Conservation (phyloP, 2,329 filamentous ascomycete species). For the Ceratocystis ficicola region DNA sequence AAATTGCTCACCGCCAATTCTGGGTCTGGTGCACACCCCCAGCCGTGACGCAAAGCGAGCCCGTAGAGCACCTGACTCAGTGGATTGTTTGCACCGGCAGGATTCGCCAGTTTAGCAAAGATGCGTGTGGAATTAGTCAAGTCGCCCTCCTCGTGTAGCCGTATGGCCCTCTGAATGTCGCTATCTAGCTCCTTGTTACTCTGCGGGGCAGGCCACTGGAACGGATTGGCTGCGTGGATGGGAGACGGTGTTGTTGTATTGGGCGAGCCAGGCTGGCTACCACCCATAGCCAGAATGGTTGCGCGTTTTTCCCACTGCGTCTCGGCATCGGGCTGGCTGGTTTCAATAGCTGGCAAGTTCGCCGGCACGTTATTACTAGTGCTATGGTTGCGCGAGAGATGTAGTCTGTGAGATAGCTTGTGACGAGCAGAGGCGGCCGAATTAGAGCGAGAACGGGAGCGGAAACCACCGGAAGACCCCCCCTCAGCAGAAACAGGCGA, state of each 20-base stretch:
- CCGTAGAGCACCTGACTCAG: conserved; percentile 93
- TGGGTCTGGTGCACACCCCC: conserved; percentile 69
- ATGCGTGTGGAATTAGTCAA: conserved; percentile 68
- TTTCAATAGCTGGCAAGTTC: conserved; percentile 63
- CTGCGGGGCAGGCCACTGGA: conserved; percentile 27
- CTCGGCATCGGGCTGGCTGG: conserved; percentile 39
- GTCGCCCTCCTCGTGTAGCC: conserved; percentile 75
- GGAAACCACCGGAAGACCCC: conserved; percentile 21
- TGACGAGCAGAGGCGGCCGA: conserved; percentile 37
- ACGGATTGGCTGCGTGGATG: conserved; percentile 23
- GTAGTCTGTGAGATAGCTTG: conserved; percentile 58
- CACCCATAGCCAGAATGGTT: conserved; percentile 54
- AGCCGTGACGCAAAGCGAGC: conserved; percentile 81
- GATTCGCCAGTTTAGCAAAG: conserved; percentile 75
- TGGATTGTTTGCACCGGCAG: conserved; percentile 75
- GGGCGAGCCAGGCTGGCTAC: conserved; percentile 30
- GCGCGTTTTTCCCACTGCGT: conserved; percentile 85
- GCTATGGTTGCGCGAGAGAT: conserved; percentile 46
- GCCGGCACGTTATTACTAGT: conserved; percentile 64
- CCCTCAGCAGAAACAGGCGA: conserved; percentile 16
- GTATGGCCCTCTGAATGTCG: conserved; percentile 90
- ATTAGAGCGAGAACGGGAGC: conserved; percentile 33
- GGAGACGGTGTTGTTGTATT: conserved; percentile 26
- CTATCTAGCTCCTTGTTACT: conserved; percentile 39
- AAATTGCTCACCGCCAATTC: conserved; percentile 70